phyloP scores from a whole-genome alignment of 176 grass and related monocot species.

The Urochloa ruziziensis region DNA sequence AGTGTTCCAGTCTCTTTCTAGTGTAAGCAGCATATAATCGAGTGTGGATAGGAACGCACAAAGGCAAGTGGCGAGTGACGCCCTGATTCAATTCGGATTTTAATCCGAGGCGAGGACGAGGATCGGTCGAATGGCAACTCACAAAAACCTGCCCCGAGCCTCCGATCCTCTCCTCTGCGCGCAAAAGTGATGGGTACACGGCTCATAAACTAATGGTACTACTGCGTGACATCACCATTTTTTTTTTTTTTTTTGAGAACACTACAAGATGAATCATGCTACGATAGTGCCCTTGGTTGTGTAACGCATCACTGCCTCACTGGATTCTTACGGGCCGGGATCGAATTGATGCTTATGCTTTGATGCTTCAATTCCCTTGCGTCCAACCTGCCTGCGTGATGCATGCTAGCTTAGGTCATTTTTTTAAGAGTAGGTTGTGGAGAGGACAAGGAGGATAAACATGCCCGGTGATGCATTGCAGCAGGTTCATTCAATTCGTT shows the following conservation, averaged over 20 bases:
- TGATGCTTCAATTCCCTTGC: background rate
- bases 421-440: too few relatives aligned
- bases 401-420: background rate
- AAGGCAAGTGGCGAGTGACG: constrained; percentile 33
- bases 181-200: background rate
- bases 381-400: background rate
- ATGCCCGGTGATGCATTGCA: background rate
- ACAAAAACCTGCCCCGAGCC: background rate
- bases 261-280: background rate
- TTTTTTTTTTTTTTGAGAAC: too few relatives aligned
- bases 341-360: background rate
- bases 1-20: background rate
- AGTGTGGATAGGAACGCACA: constrained; percentile 28
- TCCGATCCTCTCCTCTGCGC: background rate
- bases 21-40: background rate
- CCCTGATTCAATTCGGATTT: background rate
- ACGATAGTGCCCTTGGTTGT: background rate
- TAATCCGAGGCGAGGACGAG: constrained; percentile 13
- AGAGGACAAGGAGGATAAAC: too few relatives aligned
- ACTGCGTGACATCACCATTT: background rate
- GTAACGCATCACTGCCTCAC: background rate
- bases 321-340: background rate
- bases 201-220: background rate
- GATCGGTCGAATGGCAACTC: constrained; percentile 28
- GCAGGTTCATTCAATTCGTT: background rate